Evolutionary conservation across 768 basidiomycete species (phyloP).

Genomic region (Suillus occidentalis): DNA sequence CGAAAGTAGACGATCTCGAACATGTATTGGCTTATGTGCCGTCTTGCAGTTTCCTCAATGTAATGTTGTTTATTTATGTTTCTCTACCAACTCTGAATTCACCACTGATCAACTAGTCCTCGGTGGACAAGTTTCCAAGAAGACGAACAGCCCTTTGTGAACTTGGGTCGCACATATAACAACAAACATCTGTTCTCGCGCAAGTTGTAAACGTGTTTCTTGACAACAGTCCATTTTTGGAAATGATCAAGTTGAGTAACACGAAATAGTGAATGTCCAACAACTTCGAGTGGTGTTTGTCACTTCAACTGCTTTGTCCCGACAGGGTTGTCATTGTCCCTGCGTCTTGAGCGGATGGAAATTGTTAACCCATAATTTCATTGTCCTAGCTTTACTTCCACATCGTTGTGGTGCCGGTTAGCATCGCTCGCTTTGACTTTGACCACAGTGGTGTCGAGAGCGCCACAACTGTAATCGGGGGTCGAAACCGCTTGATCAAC

Average conservation of each 20-base stretch:
- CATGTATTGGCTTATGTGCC: conserved; percentile 22
- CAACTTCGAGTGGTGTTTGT: neutral
- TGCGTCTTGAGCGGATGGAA: conserved; percentile 1
- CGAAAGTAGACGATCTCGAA: conserved; percentile 55
- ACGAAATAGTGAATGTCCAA: conserved; percentile 1
- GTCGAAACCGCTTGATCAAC: conserved; percentile 19
- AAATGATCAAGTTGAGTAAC: conserved; percentile 1
- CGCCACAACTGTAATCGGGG: conserved; percentile 8
- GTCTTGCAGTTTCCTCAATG: conserved; percentile 22
- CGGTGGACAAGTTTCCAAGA: conserved; percentile 2
- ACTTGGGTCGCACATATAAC: neutral
- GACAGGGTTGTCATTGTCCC: conserved; percentile 9
- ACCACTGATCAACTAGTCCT: conserved; percentile 11
- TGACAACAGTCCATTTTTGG: conserved; percentile 17
- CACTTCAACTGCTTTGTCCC: conserved; percentile 24
- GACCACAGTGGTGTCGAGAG: conserved; percentile 17
- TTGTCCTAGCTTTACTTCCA: conserved; percentile 9
- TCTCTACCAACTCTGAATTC: conserved; percentile 15
- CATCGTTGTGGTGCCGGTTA: conserved; percentile 17
- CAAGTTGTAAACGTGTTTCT: conserved; percentile 11
- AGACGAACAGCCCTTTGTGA: conserved; percentile 9
- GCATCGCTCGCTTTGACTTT: conserved; percentile 27
- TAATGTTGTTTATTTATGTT: conserved; percentile 25
- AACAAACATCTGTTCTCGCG: conserved; percentile 8
- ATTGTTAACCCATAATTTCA: conserved; percentile 8